Conservation (phyloP, 345 rosid genomes). For the Salix brachista region DNA sequence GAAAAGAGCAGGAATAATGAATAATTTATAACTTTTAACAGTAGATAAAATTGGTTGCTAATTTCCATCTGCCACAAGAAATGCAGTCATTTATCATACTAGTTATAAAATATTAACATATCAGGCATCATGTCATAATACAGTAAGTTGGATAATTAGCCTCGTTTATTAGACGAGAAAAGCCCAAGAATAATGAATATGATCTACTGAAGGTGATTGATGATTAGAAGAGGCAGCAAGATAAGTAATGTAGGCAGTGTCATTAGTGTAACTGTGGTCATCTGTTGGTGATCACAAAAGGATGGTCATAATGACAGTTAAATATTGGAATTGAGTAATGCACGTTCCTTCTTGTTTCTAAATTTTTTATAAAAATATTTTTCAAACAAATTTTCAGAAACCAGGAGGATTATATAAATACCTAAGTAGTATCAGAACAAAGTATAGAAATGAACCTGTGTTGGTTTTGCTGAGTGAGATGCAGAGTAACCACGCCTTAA, state of each 20-base stretch:
- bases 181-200: background rate
- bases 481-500: conserved; percentile 88
- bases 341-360: background rate
- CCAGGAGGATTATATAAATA: background rate
- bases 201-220: background rate
- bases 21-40: background rate
- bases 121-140: background rate
- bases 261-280: background rate
- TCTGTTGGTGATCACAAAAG: background rate
- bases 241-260: background rate
- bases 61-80: background rate
- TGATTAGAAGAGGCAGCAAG: background rate
- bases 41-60: background rate
- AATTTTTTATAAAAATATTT: background rate
- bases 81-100: background rate
- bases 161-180: background rate
- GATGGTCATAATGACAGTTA: background rate
- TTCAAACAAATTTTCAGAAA: background rate
- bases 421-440: background rate
- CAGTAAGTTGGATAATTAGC: background rate
- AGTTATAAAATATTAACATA: background rate
- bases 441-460: conserved; percentile 54
- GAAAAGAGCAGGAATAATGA: background rate
- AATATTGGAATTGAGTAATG: background rate
- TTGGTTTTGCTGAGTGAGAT: conserved; percentile 64